Conservation (phyloP, 2,329 filamentous ascomycete species). For the Didymella segeticola region DNA sequence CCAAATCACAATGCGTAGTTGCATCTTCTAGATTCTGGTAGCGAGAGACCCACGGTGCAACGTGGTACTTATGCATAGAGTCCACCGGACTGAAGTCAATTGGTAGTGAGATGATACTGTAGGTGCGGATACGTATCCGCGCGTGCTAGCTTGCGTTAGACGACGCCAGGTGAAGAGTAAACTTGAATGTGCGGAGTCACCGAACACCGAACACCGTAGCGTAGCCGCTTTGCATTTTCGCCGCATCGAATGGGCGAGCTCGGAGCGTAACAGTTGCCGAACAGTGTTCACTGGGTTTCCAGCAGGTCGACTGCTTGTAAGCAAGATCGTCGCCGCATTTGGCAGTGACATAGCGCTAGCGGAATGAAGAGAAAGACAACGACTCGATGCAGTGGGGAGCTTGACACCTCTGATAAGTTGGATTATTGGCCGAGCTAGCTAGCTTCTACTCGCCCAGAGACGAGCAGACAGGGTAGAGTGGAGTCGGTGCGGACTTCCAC, state of each 20-base stretch:
- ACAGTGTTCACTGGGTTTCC: background rate
- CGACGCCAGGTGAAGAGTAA: background rate
- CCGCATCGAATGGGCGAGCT: background rate
- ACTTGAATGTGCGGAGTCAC: background rate
- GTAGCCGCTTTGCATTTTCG: background rate
- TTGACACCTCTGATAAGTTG: background rate
- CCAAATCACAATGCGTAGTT: no score
- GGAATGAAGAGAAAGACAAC: background rate
- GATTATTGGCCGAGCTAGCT: background rate
- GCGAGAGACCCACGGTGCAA: background rate
- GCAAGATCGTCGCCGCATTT: background rate
- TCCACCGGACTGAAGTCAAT: background rate
- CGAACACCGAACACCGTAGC: background rate
- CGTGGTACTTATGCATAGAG: background rate
- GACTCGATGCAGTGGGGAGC: background rate
- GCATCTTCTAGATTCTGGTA: background rate
- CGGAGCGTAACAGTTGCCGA: background rate
- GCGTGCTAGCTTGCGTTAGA: background rate
- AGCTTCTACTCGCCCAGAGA: background rate
- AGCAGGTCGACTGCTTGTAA: background rate
- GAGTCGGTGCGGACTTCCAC: background rate
- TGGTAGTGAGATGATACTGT: background rate
- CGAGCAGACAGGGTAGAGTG: background rate
- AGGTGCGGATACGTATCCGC: conserved; percentile 2
- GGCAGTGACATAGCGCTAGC: background rate